phyloP scores from a whole-genome alignment of 352 stramenopile species.

The Hyaloperonospora brassicae region DNA sequence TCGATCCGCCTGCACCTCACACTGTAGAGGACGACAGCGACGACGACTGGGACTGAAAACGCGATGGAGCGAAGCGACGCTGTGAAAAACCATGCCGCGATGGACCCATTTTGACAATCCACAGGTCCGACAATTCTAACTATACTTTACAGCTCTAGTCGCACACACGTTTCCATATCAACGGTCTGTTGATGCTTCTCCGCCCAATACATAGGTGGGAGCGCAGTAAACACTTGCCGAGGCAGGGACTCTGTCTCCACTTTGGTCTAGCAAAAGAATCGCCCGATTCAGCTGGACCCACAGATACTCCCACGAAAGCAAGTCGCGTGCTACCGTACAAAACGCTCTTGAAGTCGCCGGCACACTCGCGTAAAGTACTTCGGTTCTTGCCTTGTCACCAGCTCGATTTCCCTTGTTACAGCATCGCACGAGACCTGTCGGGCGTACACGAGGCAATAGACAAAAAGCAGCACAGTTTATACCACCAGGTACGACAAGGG shows the following conservation, averaged over 20 bases:
- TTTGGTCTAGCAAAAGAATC: not conserved
- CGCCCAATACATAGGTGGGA: conserved; percentile 32
- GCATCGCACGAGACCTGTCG: conserved; percentile 40
- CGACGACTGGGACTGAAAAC: conserved; percentile 74
- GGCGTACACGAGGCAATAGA: conserved; percentile 5
- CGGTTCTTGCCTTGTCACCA: conserved; percentile 30
- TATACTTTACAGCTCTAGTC: conserved; percentile 36
- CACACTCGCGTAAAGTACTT: conserved; percentile 58
- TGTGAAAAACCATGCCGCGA: not conserved
- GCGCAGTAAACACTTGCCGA: conserved; percentile 7
- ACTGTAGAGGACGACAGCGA: conserved; percentile 46
- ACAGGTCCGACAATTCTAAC: conserved; percentile 27
- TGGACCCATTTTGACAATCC: conserved; percentile 5
- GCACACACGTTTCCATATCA: conserved; percentile 9
- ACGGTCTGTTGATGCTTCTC: not conserved
- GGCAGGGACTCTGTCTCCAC: not conserved
- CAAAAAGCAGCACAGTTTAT: not conserved
- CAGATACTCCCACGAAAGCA: not conserved
- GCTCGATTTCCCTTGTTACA: conserved; percentile 38
- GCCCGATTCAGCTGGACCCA: not conserved
- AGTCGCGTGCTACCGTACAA: conserved; percentile 27
- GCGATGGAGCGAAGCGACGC: not conserved
- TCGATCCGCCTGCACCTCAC: conserved; percentile 10
- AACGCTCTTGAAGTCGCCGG: conserved; percentile 35
- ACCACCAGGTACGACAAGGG: not conserved